Conservation (phyloP, 2,329 filamentous ascomycete genomes). For the Talaromyces sp. region DNA sequence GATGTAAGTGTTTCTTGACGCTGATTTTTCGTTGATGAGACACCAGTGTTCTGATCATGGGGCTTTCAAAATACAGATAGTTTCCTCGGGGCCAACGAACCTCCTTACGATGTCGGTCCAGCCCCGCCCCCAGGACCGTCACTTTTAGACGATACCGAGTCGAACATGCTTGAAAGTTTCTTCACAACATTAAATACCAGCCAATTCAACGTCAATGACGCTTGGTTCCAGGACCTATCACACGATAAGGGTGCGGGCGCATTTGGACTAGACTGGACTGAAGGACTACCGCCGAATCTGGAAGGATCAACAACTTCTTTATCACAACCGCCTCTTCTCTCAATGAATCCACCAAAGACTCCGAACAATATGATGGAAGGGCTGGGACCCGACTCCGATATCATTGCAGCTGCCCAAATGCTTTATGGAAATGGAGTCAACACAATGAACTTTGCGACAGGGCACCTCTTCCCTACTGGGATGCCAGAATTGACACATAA, state of each 20-base stretch:
- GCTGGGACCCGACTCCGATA: conserved; percentile 43
- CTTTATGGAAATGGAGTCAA: conserved; percentile 38
- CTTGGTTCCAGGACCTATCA: conserved; percentile 31
- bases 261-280: conserved; percentile 37
- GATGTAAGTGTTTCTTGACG: conserved; percentile 53
- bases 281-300: conserved; percentile 60
- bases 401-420: conserved; percentile 56
- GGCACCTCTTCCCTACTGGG: conserved; percentile 23
- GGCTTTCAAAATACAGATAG: conserved; percentile 27
- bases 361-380: conserved; percentile 24
- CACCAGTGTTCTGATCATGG: neutral
- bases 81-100: conserved; percentile 35
- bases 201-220: conserved; percentile 36
- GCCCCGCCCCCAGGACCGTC: conserved; percentile 62
- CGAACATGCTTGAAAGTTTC: conserved; percentile 52
- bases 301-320: conserved; percentile 64
- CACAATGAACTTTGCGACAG: conserved; percentile 29
- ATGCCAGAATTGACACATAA: conserved; percentile 24
- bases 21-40: neutral
- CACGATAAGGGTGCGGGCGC: conserved; percentile 29
- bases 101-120: conserved; percentile 50
- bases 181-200: conserved; percentile 42
- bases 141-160: conserved; percentile 58
- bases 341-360: conserved; percentile 28
- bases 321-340: conserved; percentile 48